phyloP scores from a whole-genome alignment of 805 yeast genomes.

The Saccharomyces paradoxus region DNA sequence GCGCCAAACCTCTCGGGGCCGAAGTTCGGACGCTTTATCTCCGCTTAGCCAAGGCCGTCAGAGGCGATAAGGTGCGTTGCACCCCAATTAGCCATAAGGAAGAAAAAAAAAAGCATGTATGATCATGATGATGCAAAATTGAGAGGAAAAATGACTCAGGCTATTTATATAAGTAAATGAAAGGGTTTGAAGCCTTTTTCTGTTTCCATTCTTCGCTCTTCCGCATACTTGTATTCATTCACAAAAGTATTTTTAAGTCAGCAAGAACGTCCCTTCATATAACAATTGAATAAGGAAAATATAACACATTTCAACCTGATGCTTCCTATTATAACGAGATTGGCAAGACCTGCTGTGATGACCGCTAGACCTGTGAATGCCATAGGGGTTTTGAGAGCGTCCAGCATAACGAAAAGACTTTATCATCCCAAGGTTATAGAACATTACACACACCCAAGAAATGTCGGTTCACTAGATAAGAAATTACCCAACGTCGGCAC shows the following conservation, averaged over 20 bases:
- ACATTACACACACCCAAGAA: conserved; percentile 92
- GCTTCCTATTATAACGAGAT: not conserved
- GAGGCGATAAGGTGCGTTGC: not conserved
- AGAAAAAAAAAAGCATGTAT: not conserved
- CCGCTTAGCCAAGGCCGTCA: not conserved
- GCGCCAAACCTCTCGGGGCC: not conserved
- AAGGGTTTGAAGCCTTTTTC: not conserved
- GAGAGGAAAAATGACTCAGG: not conserved
- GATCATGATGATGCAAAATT: not conserved
- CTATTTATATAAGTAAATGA: not conserved
- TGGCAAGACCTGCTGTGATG: not conserved
- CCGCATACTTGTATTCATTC: too few relatives aligned
- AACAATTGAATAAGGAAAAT: not conserved
- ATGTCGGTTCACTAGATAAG: conserved; percentile 88
- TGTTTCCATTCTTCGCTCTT: not conserved
- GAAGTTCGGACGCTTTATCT: not conserved
- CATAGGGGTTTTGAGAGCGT: not conserved
- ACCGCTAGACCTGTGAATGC: not conserved
- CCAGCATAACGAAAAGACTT: conserved; percentile 27
- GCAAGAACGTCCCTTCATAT: not conserved
- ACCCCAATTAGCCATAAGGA: not conserved
- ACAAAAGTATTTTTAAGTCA: not conserved
- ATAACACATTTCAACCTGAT: not conserved
- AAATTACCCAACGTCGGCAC: conserved; percentile 74
- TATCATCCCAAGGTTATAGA: conserved; percentile 92